These are phyloP conservation scores for Aureobasidium sp. DNA, from an alignment of 2,329 filamentous ascomycete species.

Conservation along the genomic window DNA sequence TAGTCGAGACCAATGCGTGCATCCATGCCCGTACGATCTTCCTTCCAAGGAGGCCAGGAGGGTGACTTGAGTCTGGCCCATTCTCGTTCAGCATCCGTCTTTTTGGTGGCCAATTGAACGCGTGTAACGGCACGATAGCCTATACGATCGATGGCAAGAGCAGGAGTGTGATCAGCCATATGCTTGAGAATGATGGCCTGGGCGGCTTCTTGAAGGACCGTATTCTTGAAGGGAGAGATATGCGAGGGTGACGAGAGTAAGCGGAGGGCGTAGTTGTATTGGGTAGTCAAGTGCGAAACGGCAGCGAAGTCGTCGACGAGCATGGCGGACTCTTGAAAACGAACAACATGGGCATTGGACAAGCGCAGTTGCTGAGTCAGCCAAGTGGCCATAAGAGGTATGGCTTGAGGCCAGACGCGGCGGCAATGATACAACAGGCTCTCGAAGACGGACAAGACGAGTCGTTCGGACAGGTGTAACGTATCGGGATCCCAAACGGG, in stretches of 20 bases:
- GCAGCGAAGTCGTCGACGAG: not conserved
- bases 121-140: slow-evolving; percentile 50
- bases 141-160: slow-evolving; percentile 46
- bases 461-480: not conserved
- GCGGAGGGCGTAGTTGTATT: slow-evolving; percentile 37
- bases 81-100: slow-evolving; percentile 46
- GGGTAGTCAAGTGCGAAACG: not conserved
- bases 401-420: slow-evolving; percentile 38
- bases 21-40: slow-evolving; percentile 53
- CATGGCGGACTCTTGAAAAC: not conserved
- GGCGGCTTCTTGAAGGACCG: slow-evolving; percentile 44
- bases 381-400: slow-evolving; percentile 19
- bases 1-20: slow-evolving; percentile 47
- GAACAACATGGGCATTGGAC: not conserved
- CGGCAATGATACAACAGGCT: slow-evolving; percentile 45
- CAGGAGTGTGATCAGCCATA: slow-evolving; percentile 48
- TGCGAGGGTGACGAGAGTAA: slow-evolving; percentile 41
- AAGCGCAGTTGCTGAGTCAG: not conserved
- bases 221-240: slow-evolving; percentile 41
- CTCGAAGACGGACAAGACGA: slow-evolving; percentile 32
- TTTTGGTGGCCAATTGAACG: slow-evolving; percentile 50
- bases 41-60: slow-evolving; percentile 60
- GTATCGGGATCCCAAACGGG: not conserved
- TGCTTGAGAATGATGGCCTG: slow-evolving; percentile 48
- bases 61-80: slow-evolving; percentile 52